phyloP scores from a whole-genome alignment of 179 eudicot genomes.

The Drosera spatulata region DNA sequence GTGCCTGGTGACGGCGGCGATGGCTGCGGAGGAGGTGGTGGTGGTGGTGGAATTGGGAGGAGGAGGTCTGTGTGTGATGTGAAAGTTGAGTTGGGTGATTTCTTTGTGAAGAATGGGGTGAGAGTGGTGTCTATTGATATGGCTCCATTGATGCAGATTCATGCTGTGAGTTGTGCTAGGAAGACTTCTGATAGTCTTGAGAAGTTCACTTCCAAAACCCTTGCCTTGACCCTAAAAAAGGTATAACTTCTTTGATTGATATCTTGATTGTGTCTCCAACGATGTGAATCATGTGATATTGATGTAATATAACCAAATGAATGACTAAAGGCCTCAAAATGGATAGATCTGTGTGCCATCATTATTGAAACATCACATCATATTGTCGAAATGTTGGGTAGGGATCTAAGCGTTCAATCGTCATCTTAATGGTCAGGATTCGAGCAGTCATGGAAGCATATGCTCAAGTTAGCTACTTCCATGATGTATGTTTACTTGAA shows the following conservation, averaged over 20 bases:
- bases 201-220: slow-evolving; percentile 71
- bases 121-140: slow-evolving; percentile 78
- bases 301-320: too few relatives aligned
- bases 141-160: slow-evolving; percentile 90
- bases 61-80: slow-evolving; percentile 52
- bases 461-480: too few relatives aligned
- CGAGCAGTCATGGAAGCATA: too few relatives aligned
- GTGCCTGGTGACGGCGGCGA: slow-evolving; percentile 1
- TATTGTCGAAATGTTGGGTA: too few relatives aligned
- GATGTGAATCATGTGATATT: too few relatives aligned
- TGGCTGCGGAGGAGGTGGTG: neutral
- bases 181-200: slow-evolving; percentile 80
- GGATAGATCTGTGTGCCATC: too few relatives aligned
- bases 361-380: too few relatives aligned
- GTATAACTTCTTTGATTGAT: slow-evolving; percentile 11
- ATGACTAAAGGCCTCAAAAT: too few relatives aligned
- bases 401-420: too few relatives aligned
- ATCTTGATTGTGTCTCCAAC: too few relatives aligned
- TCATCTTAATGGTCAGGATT: too few relatives aligned
- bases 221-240: slow-evolving; percentile 83
- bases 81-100: slow-evolving; percentile 51
- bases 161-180: slow-evolving; percentile 87
- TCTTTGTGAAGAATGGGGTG: slow-evolving; percentile 57
- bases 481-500: too few relatives aligned
- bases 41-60: slow-evolving; percentile 19